Conservation (phyloP, 129 eudicot genomes). For the Dittrichia graveolens region DNA sequence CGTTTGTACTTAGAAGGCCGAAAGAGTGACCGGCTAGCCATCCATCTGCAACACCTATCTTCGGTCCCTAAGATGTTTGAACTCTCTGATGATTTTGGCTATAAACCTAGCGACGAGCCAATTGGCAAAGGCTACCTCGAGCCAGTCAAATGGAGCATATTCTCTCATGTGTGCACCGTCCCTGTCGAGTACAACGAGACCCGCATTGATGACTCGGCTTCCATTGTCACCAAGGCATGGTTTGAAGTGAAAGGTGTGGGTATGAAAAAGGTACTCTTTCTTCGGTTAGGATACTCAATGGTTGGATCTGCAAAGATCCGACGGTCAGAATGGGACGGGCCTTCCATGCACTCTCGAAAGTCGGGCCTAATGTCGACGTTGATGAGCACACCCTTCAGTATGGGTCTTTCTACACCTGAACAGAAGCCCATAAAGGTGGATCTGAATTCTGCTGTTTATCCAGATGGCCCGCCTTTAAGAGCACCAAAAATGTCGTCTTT, state of each 20-base stretch:
- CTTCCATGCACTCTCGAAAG: constrained; percentile 54
- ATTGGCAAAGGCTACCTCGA: constrained; percentile 63
- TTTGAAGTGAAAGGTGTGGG: constrained; percentile 81
- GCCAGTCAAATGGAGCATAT: constrained; percentile 90
- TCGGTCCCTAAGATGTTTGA: constrained; percentile 64
- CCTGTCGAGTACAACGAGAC: constrained; percentile 73
- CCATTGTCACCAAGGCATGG: constrained; percentile 93
- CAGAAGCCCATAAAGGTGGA: constrained; percentile 62
- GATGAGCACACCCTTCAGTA: constrained; percentile 75
- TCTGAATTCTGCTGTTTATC: constrained; percentile 81
- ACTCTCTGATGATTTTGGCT: constrained; percentile 56
- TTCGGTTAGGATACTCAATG: constrained; percentile 80
- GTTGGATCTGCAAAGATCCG: constrained; percentile 75
- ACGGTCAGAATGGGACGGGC: constrained; percentile 92
- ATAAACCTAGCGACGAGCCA: constrained; percentile 58
- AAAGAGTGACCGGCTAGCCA: constrained; percentile 81
- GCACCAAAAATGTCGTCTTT: constrained; percentile 67
- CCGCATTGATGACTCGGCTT: constrained; percentile 73
- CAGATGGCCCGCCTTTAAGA: constrained; percentile 80
- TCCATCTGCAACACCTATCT: constrained; percentile 95
- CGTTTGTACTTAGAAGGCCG: constrained; percentile 92
- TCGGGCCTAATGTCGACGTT: constrained; percentile 82
- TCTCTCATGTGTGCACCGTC: constrained; percentile 90
- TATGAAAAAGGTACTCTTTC: constrained; percentile 81
- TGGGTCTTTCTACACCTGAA: constrained; percentile 49